Conservation (phyloP, 2,329 filamentous ascomycete species). For the Ophiostoma tasmaniense region DNA sequence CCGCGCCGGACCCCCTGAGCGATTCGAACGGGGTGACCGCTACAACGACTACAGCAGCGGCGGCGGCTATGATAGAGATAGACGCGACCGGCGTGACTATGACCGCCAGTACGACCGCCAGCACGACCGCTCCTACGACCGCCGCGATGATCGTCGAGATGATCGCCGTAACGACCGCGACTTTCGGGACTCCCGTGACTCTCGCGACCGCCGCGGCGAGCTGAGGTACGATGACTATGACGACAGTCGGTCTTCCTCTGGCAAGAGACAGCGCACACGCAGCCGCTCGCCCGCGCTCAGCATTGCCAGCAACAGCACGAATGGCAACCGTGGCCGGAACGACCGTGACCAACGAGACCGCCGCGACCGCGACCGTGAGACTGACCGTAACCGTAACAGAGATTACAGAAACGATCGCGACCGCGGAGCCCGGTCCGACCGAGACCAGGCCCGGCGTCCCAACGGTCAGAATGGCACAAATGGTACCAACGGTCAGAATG, state of each 20-base stretch:
- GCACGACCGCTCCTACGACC: constrained; percentile 41
- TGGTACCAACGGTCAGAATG: neutral
- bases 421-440: constrained; percentile 25
- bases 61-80: neutral
- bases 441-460: constrained; percentile 16
- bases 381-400: constrained; percentile 26
- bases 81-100: neutral
- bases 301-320: constrained; percentile 28
- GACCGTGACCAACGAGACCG: constrained; percentile 16
- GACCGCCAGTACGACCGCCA: constrained; percentile 6
- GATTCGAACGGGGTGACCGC: constrained; percentile 26
- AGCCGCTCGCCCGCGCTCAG: constrained; percentile 39
- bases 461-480: neutral
- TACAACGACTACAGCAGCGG: neutral
- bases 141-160: neutral
- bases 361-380: constrained; percentile 26
- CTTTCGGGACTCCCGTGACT: neutral
- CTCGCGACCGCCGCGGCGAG: constrained; percentile 1
- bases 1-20: constrained; percentile 41
- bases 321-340: constrained; percentile 27
- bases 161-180: constrained; percentile 11
- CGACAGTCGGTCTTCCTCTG: constrained; percentile 35
- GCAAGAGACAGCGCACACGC: constrained; percentile 49
- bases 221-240: constrained; percentile 22
- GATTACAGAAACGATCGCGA: constrained; percentile 26